Conservation (phyloP, 2,329 filamentous ascomycete species). For the Parafenestella ontariensis region DNA sequence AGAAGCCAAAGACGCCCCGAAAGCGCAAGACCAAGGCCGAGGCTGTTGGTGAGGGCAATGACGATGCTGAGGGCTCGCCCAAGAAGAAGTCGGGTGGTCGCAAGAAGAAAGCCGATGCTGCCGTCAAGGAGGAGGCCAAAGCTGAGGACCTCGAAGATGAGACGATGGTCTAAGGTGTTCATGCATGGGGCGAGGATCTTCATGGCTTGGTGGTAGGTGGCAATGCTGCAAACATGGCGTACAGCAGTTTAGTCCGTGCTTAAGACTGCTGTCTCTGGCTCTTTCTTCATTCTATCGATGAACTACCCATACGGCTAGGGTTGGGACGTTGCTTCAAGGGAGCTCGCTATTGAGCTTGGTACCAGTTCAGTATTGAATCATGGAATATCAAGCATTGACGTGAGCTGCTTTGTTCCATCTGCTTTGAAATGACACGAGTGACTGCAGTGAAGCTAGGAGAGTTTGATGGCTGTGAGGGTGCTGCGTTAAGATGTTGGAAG, state of each 20-base stretch:
- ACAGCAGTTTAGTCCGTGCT: neutral
- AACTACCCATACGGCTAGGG: neutral
- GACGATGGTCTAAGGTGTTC: neutral
- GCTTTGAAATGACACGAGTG: no score
- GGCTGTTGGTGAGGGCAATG: neutral
- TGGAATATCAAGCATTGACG: no score
- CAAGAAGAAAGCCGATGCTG: slow-evolving; percentile 18
- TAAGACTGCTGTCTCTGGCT: neutral
- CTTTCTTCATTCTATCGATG: slow-evolving; percentile 2
- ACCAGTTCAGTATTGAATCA: no score
- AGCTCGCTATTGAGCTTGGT: no score
- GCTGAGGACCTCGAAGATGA: neutral
- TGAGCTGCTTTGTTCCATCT: no score
- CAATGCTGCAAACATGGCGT: no score
- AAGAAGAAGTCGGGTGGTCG: slow-evolving; percentile 21
- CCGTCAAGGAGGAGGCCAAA: slow-evolving; percentile 11
- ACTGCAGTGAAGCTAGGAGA: no score
- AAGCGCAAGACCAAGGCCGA: slow-evolving; percentile 28
- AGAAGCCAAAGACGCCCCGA: slow-evolving; percentile 15
- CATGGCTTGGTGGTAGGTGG: neutral
- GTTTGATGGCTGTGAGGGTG: no score
- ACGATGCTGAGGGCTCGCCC: slow-evolving; percentile 10
- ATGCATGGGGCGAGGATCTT: neutral
- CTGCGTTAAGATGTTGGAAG: no score
- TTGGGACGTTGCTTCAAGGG: slow-evolving; percentile 2